A percentile compares a stretch with the other conserved stretches of the same genome.
Evolutionary conservation across 2,329 filamentous ascomycete species (phyloP).

Genomic region (Fusarium tricinctum): DNA sequence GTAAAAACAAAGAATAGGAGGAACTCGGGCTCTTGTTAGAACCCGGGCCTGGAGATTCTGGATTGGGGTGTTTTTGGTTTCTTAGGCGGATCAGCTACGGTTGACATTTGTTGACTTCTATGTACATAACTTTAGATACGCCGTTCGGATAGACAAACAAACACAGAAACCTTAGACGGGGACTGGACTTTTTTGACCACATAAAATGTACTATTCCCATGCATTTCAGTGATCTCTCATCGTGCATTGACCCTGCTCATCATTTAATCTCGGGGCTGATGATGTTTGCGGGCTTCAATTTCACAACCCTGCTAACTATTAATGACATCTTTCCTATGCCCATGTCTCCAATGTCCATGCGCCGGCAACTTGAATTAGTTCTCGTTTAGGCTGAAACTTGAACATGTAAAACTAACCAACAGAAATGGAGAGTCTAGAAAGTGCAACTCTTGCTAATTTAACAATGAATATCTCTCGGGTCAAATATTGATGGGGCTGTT

Average conservation of each 20-base stretch:
- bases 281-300: conserved; percentile 22
- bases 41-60: conserved; percentile 36
- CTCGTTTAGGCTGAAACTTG: conserved; percentile 27
- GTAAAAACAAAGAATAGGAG: conserved; percentile 29
- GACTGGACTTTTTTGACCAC: conserved; percentile 21
- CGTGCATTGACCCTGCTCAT: conserved; percentile 19
- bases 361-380: conserved; percentile 25
- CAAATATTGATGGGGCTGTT: conserved; percentile 1
- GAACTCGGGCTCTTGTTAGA: conserved; percentile 5
- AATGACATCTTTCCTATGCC: conserved; percentile 4
- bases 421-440: conserved; percentile 6
- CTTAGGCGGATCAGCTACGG: conserved; percentile 39
- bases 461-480: conserved; percentile 34
- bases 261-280: conserved; percentile 26
- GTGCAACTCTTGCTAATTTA: background rate
- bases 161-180: conserved; percentile 18
- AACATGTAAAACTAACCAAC: conserved; percentile 3
- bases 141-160: conserved; percentile 39
- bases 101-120: conserved; percentile 42
- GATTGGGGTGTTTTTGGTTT: conserved; percentile 48
- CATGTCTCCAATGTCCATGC: conserved; percentile 6
- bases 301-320: conserved; percentile 13
- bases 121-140: conserved; percentile 43
- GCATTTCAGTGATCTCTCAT: conserved; percentile 13
- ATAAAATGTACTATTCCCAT: background rate